Conservation (phyloP, 2,329 filamentous ascomycete species). For the Aspergillus flavus region DNA sequence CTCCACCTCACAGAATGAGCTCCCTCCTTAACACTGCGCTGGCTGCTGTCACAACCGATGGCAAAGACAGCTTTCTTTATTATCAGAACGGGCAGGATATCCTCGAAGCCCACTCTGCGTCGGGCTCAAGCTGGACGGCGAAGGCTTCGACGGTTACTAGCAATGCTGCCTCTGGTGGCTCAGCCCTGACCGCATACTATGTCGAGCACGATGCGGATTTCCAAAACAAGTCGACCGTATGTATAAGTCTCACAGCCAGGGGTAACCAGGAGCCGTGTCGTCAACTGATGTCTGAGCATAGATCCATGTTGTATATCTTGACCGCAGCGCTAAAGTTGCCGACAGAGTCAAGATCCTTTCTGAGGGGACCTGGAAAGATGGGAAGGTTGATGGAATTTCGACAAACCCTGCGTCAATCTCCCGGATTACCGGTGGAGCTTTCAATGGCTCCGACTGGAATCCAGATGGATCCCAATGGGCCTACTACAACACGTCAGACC, state of each 20-base stretch:
- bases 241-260: background rate
- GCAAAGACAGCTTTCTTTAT: background rate
- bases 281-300: background rate
- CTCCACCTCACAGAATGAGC: background rate
- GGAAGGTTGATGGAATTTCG: background rate
- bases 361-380: background rate
- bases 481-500: background rate
- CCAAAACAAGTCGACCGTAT: background rate
- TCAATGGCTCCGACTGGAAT: background rate
- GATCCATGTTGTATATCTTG: constrained; percentile 6
- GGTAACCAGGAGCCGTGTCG: too few relatives aligned
- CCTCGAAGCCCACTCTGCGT: constrained; percentile 1
- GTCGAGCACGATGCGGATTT: constrained; percentile 1
- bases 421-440: background rate
- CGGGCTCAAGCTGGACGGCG: constrained; percentile 3
- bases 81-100: constrained; percentile 4
- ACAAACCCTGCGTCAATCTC: background rate
- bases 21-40: background rate
- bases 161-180: constrained; percentile 1
- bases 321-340: background rate
- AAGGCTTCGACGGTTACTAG: background rate
- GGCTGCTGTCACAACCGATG: constrained; percentile 1
- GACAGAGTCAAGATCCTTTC: constrained; percentile 1
- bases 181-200: constrained; percentile 7
- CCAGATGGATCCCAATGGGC: constrained; percentile 2